These are phyloP conservation scores for Solanum dulcamara DNA, from an alignment of 257 asterid genomes.

Conservation along the genomic window DNA sequence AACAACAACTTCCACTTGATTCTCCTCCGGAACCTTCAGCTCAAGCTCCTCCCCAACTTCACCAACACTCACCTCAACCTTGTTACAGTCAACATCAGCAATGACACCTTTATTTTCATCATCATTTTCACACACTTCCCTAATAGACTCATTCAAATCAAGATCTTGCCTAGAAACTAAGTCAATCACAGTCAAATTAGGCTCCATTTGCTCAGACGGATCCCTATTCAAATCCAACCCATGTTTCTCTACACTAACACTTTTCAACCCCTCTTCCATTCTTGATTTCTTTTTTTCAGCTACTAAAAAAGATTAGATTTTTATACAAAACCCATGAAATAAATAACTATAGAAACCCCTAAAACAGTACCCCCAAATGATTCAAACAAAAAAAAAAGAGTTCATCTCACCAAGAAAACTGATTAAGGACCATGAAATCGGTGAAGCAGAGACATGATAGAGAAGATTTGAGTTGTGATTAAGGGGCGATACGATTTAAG, in stretches of 20 bases:
- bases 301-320: neutral
- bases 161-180: neutral
- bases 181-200: neutral
- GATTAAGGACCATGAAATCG: neutral
- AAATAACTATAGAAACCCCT: neutral
- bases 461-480: neutral
- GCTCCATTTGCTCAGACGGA: slow-evolving; percentile 9
- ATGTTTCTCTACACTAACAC: slow-evolving; percentile 1
- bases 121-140: neutral
- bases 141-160: neutral
- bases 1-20: neutral
- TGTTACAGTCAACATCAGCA: neutral
- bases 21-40: neutral
- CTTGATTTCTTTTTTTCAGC: neutral
- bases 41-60: neutral
- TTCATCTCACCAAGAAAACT: neutral
- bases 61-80: neutral
- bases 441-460: neutral
- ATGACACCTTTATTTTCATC: neutral
- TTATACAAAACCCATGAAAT: neutral
- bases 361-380: neutral
- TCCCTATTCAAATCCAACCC: slow-evolving; percentile 25
- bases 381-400: neutral
- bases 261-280: slow-evolving; percentile 22
- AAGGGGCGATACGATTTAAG: slow-evolving; percentile 1